Base-by-base conservation (phyloP, 768 basidiomycete species). In the Mycena maculata region DNA sequence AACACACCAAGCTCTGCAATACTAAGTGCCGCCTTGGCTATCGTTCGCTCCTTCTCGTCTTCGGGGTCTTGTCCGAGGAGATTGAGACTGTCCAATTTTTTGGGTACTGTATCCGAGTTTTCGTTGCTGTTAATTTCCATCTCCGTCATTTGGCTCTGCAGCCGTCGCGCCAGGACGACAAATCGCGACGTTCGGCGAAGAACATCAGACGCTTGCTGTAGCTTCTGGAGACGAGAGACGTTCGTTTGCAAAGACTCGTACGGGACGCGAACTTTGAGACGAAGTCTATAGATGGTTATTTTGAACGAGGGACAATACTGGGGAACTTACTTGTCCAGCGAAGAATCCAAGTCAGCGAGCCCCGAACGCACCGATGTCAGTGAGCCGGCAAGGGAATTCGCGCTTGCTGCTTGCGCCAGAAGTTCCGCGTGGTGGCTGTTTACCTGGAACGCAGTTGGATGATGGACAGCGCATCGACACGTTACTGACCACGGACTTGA, bases 11-110 rank as follows among this genome's bases (percentile, higher is more conserved):
- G 83, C 77, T 99, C 97, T 0, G 96, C 94, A 11, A 99, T 90
- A 41, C 90, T 96, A 72, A 98, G 81, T n/a, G 96, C 97, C 2
- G 97, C 96, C 78, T 96, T 96, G 2, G 95, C 92, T 72, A 98
- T 90, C 18, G 88, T 88, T 11, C 97, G 85, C 74, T 98, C 96
- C 76, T 90, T 90, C 70, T 94, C 92, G 30, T 94, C 92, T 72
- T 92, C 91, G 36, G 82, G 75, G 30, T 86, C 88, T 47, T 78
- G 63, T 23, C 69, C 69, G 28, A 67, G 50, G 25, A 63, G 30
- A 60, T 63, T 67, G 3, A 67, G 69, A n/a, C 39, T 60, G 11
- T 70, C 66, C 23, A 38, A 16, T 52, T 56, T 67, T 31, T 49
- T 49, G 6, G 65, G 58, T 4, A 33, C 6, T 41, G 56, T 12